Percentiles rank a stretch among this genome's conserved stretches.
These are phyloP conservation scores for Mycena olivaceomarginata DNA, from an alignment of 768 basidiomycete species.

Conservation along the genomic window DNA sequence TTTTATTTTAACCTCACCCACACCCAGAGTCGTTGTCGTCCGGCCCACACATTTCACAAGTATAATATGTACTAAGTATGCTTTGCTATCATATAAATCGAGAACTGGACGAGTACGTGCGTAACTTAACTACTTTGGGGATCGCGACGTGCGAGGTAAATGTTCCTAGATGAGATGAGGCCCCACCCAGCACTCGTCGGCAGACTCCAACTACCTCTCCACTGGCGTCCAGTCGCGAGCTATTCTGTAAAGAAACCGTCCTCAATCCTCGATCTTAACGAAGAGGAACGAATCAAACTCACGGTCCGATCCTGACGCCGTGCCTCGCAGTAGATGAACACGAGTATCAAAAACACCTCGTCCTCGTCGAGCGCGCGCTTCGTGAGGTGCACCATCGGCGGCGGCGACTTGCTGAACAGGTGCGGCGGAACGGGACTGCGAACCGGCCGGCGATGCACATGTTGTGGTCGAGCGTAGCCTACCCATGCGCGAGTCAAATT, in stretches of 20 bases:
- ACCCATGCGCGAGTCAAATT: slow-evolving; percentile 28
- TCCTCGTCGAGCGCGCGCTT: slow-evolving; percentile 62
- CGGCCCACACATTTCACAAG: slow-evolving; percentile 9
- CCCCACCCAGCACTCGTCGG: neutral
- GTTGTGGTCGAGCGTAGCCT: slow-evolving; percentile 49
- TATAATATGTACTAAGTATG: slow-evolving; percentile 38
- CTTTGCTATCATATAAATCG: slow-evolving; percentile 33
- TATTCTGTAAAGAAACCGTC: slow-evolving; percentile 32
- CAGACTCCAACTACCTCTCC: slow-evolving; percentile 16
- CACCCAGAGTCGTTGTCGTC: neutral
- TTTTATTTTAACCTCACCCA: slow-evolving; percentile 30
- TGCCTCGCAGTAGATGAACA: slow-evolving; percentile 59
- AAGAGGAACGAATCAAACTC: slow-evolving; percentile 23
- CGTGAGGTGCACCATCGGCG: slow-evolving; percentile 61
- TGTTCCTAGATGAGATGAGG: neutral
- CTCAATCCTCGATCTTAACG: neutral
- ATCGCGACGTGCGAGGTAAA: neutral
- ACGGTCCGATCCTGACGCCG: slow-evolving; percentile 60
- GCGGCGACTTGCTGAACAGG: slow-evolving; percentile 65
- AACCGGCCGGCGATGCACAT: slow-evolving; percentile 61
- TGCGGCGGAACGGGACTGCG: slow-evolving; percentile 67
- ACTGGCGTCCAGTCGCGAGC: slow-evolving; percentile 17
- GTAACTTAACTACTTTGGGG: slow-evolving; percentile 20
- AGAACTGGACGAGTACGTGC: slow-evolving; percentile 28
- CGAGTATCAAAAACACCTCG: slow-evolving; percentile 61